A percentile compares a stretch with the other conserved stretches of the same genome.
phyloP scores from a whole-genome alignment of 306 rosid species.

The Hippophae gyantsensis region DNA sequence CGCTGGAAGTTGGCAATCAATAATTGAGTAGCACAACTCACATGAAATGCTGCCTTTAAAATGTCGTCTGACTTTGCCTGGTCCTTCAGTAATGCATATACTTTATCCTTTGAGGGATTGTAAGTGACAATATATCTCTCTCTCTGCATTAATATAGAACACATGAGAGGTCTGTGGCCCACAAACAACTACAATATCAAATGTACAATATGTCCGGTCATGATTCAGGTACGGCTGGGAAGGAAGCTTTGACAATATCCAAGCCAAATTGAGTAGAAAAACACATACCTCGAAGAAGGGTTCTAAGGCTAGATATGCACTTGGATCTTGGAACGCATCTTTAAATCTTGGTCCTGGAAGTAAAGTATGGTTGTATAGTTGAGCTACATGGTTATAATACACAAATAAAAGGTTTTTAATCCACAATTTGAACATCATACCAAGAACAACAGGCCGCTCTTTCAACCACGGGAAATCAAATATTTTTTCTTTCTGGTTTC shows the following conservation, averaged over 20 bases:
- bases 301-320: conserved; percentile 64
- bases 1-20: conserved; percentile 4
- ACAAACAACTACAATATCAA: not conserved
- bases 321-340: conserved; percentile 94
- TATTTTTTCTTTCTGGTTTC: conserved; percentile 68
- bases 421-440: conserved; percentile 27
- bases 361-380: conserved; percentile 12
- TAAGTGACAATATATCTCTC: conserved; percentile 85
- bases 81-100: conserved; percentile 88
- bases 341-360: conserved; percentile 73
- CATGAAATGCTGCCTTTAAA: conserved; percentile 91
- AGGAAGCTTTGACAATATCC: too few relatives aligned
- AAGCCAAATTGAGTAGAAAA: conserved; percentile 2
- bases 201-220: too few relatives aligned
- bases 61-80: conserved; percentile 96
- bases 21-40: conserved; percentile 37
- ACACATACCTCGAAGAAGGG: conserved; percentile 66
- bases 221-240: too few relatives aligned
- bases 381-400: conserved; percentile 17
- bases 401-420: conserved; percentile 4
- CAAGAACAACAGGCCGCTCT: conserved; percentile 82
- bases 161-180: conserved; percentile 15
- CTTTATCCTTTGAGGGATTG: conserved; percentile 67
- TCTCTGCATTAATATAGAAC: conserved; percentile 32
- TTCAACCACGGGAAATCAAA: conserved; percentile 81